phyloP scores from a whole-genome alignment of 305 asterid genomes.

The Solanum hybrid region DNA sequence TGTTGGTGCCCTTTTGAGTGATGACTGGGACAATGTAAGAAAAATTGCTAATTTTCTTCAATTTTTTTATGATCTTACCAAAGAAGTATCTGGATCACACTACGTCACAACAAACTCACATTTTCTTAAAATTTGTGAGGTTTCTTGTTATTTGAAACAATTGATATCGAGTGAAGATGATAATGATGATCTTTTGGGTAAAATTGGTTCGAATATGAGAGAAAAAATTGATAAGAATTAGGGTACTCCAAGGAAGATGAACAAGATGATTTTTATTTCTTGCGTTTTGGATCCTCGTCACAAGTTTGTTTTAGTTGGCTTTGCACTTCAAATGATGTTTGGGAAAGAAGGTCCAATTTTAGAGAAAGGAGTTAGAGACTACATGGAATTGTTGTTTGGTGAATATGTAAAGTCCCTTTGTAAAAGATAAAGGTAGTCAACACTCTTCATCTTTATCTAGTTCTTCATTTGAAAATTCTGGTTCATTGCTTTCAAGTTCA shows the following conservation, averaged over 20 bases:
- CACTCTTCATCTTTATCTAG: background rate
- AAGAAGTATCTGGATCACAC: background rate
- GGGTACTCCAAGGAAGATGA: background rate
- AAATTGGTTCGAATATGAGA: background rate
- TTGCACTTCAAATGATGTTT: background rate
- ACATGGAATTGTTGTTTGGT: background rate
- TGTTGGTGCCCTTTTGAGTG: background rate
- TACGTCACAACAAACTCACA: background rate
- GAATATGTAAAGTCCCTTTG: background rate
- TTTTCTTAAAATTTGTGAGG: background rate
- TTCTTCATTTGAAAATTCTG: background rate
- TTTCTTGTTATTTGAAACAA: background rate
- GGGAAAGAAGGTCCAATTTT: background rate
- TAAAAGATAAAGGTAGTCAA: background rate
- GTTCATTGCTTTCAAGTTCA: background rate
- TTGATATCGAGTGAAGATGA: background rate
- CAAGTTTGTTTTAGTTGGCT: background rate
- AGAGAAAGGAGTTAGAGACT: background rate
- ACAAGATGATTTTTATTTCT: background rate
- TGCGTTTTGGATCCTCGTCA: background rate
- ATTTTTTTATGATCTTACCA: background rate
- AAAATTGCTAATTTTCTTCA: background rate
- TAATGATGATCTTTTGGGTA: background rate
- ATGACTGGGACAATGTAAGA: background rate
- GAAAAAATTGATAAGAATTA: background rate